Percentiles rank a stretch among this genome's conserved stretches.
Conservation (phyloP, 805 yeast species). For the Kluyveromyces nonfermentans region DNA sequence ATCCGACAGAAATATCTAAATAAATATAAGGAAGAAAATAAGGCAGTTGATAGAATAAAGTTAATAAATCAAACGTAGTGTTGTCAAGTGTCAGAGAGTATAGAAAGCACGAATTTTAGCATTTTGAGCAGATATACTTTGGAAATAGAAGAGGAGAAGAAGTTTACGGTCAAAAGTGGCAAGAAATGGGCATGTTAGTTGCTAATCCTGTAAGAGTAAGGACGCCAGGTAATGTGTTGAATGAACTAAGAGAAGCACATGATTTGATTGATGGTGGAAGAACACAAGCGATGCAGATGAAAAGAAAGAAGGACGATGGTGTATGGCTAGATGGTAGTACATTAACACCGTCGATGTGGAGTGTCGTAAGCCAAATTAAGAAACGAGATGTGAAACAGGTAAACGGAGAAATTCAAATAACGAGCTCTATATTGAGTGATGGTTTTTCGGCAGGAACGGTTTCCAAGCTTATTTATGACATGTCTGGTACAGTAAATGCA, state of each 20-base stretch:
- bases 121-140: neutral
- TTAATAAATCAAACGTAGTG: no score
- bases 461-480: neutral
- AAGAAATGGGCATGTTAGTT: neutral
- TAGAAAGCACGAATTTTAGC: neutral
- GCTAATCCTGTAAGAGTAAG: neutral
- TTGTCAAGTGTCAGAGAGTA: neutral
- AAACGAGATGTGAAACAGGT: neutral
- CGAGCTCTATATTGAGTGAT: neutral
- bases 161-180: neutral
- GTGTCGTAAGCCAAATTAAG: constrained; percentile 1
- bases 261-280: constrained; percentile 5
- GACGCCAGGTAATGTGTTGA: neutral
- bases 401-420: neutral
- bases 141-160: neutral
- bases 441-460: neutral
- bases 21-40: no score
- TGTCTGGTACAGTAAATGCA: neutral
- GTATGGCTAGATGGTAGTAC: neutral
- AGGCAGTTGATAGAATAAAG: no score
- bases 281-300: constrained; percentile 2
- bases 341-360: constrained; percentile 2
- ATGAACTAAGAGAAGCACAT: constrained; percentile 2
- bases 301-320: neutral
- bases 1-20: no score